Conservation (phyloP, 192 early-diverging fungal species). For the Podila minutissima region DNA sequence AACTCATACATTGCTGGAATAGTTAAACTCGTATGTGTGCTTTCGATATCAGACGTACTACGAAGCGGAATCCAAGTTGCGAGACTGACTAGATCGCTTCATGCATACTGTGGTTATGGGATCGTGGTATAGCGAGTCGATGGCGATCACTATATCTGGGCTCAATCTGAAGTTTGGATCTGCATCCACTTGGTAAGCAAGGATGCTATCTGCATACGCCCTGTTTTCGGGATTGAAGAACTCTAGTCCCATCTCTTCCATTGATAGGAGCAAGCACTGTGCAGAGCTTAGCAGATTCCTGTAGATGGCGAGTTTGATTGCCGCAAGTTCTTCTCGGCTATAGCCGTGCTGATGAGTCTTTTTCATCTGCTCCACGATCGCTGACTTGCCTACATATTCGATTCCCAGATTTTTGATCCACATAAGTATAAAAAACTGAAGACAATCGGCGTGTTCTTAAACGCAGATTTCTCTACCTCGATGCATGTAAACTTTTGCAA, state of each 20-base stretch:
- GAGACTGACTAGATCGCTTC: conserved; percentile 78
- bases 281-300: conserved; percentile 88
- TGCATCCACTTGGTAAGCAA: conserved; percentile 55
- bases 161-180: conserved; percentile 63
- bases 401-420: not conserved
- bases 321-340: conserved; percentile 77
- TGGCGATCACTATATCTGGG: conserved; percentile 67
- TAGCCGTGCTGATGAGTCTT: conserved; percentile 96
- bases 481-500: too few species aligned
- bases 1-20: not conserved
- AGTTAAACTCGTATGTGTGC: too few species aligned
- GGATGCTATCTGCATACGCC: conserved; percentile 21
- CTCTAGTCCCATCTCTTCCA: conserved; percentile 69
- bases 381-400: conserved; percentile 84
- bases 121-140: conserved; percentile 78
- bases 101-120: conserved; percentile 65
- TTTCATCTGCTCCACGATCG: conserved; percentile 98
- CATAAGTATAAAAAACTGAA: not conserved
- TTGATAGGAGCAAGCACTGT: conserved; percentile 77
- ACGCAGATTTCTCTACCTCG: too few species aligned
- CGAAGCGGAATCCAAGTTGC: conserved; percentile 86
- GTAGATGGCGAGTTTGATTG: conserved; percentile 82
- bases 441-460: too few species aligned
- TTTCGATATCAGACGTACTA: conserved; percentile 65
- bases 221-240: conserved; percentile 62